A percentile compares a stretch with the other conserved stretches of the same genome.
These are phyloP conservation scores for Pinus albicaulis DNA, from an alignment of 75 land plant species.

Conservation along the genomic window DNA sequence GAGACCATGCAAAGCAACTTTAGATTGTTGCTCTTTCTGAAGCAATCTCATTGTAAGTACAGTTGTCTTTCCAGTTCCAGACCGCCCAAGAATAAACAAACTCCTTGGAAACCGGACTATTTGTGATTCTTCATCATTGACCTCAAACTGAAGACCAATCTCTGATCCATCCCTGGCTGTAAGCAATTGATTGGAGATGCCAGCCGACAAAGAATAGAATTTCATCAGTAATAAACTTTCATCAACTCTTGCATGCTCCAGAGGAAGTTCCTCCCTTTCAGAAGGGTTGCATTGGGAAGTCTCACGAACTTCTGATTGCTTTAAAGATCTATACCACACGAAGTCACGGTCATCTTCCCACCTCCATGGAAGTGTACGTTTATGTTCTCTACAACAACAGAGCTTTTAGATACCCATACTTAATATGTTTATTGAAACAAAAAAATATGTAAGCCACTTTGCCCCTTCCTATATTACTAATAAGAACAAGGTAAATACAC, in stretches of 20 bases:
- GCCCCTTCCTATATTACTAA: neutral
- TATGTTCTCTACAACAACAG: constrained; percentile 41
- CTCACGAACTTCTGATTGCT: neutral
- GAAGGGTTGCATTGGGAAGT: neutral
- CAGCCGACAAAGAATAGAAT: constrained; percentile 64
- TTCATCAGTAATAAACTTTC: constrained; percentile 75
- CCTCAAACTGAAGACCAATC: constrained; percentile 64
- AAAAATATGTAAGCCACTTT: neutral
- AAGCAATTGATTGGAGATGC: constrained; percentile 49
- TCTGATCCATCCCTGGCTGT: constrained; percentile 44
- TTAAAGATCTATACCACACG: constrained; percentile 22
- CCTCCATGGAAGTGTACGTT: constrained; percentile 26
- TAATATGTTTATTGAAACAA: constrained; percentile 10
- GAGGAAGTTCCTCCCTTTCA: constrained; percentile 15
- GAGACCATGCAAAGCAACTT: constrained; percentile 19
- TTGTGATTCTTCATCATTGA: constrained; percentile 52
- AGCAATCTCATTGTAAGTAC: constrained; percentile 56
- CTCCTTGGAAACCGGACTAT: constrained; percentile 41
- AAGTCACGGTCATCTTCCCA: constrained; percentile 15
- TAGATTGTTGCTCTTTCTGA: constrained; percentile 36
- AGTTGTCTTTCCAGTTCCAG: constrained; percentile 87
- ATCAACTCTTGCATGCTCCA: constrained; percentile 57
- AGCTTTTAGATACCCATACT: constrained; percentile 48
- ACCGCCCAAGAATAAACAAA: constrained; percentile 65
- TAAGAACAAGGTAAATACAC: constrained; percentile 23